These are phyloP conservation scores for Tolypocladium tropicale DNA, from an alignment of 2,329 filamentous ascomycete genomes.

Conservation along the genomic window DNA sequence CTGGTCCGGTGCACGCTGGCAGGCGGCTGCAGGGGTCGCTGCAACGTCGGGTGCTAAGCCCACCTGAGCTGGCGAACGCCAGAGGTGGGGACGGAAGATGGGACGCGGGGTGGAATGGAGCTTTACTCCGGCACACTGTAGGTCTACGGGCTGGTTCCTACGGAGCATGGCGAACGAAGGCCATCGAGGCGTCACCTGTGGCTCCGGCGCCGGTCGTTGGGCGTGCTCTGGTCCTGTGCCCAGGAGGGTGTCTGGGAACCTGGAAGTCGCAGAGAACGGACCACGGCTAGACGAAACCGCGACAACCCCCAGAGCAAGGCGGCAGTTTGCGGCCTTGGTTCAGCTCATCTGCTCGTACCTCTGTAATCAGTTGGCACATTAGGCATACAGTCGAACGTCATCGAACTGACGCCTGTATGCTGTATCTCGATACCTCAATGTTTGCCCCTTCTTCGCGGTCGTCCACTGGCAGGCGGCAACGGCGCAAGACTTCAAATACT, in stretches of 20 bases:
- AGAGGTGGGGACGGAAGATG: neutral
- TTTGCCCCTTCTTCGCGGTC: no score
- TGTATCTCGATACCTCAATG: neutral
- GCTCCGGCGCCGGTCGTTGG: neutral
- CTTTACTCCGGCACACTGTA: no score
- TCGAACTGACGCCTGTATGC: neutral
- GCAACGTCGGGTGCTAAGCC: neutral
- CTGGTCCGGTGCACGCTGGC: neutral
- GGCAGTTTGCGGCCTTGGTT: no score
- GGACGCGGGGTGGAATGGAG: neutral
- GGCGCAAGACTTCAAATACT: slow-evolving; percentile 3
- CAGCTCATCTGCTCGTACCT: no score
- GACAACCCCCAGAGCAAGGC: neutral
- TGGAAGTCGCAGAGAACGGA: no score
- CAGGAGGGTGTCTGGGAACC: no score
- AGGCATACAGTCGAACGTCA: no score
- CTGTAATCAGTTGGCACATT: no score
- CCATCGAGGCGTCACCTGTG: neutral
- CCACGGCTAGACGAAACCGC: no score
- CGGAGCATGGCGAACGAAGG: neutral
- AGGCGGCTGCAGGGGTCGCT: neutral
- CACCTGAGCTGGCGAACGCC: neutral
- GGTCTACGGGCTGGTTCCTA: no score
- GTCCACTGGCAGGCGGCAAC: slow-evolving; percentile 1
- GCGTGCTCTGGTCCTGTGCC: neutral